Percentiles rank a stretch among this genome's conserved stretches.
Conservation (phyloP, 2,329 filamentous ascomycete species). For the Monosporascus sp. region DNA sequence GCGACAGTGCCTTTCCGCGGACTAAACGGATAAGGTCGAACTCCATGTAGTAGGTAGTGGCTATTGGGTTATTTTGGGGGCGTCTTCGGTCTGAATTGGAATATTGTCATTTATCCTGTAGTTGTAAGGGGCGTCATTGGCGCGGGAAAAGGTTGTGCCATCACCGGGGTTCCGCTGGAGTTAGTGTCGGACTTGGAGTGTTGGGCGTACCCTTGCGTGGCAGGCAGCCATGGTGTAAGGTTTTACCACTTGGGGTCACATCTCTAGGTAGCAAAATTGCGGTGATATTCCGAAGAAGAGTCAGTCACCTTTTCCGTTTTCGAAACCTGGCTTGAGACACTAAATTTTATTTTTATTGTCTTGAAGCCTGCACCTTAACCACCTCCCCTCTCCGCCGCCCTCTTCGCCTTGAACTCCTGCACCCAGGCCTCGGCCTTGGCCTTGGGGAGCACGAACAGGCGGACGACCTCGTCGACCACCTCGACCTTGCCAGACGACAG, state of each 20-base stretch:
- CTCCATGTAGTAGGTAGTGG: slow-evolving; percentile 27
- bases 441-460: slow-evolving; percentile 76
- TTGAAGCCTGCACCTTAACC: slow-evolving; percentile 6
- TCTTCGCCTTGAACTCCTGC: slow-evolving; percentile 75
- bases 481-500: slow-evolving; percentile 73
- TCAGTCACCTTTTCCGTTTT: background rate
- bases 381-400: slow-evolving; percentile 42
- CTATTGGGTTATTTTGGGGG: too few species aligned
- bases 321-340: too few species aligned
- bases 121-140: background rate
- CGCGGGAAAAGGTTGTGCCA: too few species aligned
- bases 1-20: slow-evolving; percentile 22
- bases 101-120: background rate
- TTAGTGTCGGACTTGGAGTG: background rate
- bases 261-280: too few species aligned
- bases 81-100: background rate
- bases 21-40: slow-evolving; percentile 37
- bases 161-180: background rate
- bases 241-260: too few species aligned
- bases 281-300: background rate
- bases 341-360: slow-evolving; percentile 2
- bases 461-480: slow-evolving; percentile 79
- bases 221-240: too few species aligned
- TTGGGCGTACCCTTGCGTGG: background rate
- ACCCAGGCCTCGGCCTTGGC: slow-evolving; percentile 69